Evolutionary conservation across 2,329 filamentous ascomycete genomes (phyloP), one percentile per base, ranked within the genome.

Genomic region (Claviceps capensis): DNA sequence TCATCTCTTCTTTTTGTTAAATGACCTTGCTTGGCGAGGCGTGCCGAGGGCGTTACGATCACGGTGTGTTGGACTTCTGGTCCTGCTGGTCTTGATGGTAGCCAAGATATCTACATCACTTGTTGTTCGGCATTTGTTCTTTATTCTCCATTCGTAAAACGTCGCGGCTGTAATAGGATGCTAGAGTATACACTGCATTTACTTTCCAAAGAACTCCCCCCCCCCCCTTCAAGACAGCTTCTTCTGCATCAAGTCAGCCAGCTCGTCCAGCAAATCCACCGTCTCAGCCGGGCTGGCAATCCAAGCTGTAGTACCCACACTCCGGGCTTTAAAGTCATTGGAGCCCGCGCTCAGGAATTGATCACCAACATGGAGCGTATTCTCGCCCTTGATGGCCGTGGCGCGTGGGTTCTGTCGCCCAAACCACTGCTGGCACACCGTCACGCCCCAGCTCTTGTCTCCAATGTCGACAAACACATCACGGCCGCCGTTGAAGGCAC

Each of bases 401-500:
- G 54, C 62, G 3, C 30, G 30, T 34, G 30, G 30, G 3, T 34
- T 34, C 16, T 60, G 62, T 49, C 64, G 80, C 22, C 85, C 86
- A 65, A 96, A 95, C 73, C 88, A 95, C 53, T 83, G 79, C 71
- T 98, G 93, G 65, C 90, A 96, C 4, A 90, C 88, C 37, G 86
- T 77, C 2, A 98, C 93, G 57, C 93, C 93, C 86, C 90, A 95
- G 50, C 85, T 89, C 71, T 98, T 98, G 71, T 98, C 93, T 52
- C 93, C 93, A 62, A 98, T 96, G 66, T 98, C 93, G 51, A 98
- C 90, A 68, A 98, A 98, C 43, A 97, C 89, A 66, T 98, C 93
- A 56, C 93, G 91, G 11, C 93, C 93, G 51, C 91, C 93, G 67
- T 98, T 98, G 74, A 98, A 98, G 22, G 93, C 93, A 65, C 93